Conservation (phyloP, 441 rosid species). For the Erodium trifolium region DNA sequence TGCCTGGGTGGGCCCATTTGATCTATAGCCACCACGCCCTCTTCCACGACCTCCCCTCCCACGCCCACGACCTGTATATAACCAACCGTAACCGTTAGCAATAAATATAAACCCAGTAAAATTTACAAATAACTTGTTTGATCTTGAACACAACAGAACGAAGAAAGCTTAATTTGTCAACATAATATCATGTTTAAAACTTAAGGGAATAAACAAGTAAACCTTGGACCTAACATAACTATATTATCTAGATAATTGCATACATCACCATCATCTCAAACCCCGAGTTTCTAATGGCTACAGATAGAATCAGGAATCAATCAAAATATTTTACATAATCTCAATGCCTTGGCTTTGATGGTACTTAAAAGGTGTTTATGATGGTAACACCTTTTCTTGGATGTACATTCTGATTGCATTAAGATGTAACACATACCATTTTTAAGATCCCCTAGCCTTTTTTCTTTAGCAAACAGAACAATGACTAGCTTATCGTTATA, state of each 20-base stretch:
- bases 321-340: no score
- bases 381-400: not conserved
- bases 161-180: no score
- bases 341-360: no score
- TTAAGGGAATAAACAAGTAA: no score
- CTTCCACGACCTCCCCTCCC: slow-evolving; percentile 5
- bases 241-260: no score
- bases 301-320: no score
- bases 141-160: no score
- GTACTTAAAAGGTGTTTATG: no score
- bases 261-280: no score
- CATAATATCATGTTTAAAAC: no score
- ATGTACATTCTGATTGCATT: not conserved
- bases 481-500: not conserved
- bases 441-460: not conserved
- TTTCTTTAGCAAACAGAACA: not conserved
- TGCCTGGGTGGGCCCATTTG: not conserved
- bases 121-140: not conserved
- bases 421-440: not conserved
- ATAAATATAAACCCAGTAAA: not conserved
- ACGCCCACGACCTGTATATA: not conserved
- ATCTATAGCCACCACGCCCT: slow-evolving; percentile 2
- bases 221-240: no score
- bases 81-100: not conserved
- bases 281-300: no score